Evolutionary conservation across 2,329 filamentous ascomycete genomes (phyloP).

Genomic region (Colletotrichum cereale): DNA sequence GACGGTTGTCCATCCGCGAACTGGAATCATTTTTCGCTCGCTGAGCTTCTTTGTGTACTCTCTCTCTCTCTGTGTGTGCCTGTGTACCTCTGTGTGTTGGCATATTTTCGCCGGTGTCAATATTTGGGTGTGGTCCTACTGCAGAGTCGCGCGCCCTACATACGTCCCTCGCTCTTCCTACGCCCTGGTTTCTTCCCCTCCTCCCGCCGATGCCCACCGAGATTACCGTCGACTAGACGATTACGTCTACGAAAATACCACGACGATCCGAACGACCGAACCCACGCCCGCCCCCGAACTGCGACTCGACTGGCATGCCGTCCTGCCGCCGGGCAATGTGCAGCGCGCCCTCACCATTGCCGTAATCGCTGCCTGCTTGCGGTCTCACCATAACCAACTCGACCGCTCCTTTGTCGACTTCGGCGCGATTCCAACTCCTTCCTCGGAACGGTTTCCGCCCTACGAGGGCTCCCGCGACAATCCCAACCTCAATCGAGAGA

Average conservation of each 20-base stretch:
- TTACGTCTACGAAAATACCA: neutral
- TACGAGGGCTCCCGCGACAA: constrained; percentile 6
- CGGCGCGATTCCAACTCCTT: neutral
- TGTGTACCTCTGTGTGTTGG: neutral
- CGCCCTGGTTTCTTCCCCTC: constrained; percentile 14
- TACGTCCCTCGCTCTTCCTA: neutral
- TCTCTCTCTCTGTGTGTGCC: neutral
- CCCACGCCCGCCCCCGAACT: neutral
- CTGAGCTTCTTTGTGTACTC: neutral
- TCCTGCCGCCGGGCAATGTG: constrained; percentile 38
- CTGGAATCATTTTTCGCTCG: neutral
- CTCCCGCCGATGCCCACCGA: constrained; percentile 15
- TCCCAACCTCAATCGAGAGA: constrained; percentile 1
- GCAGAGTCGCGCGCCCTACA: constrained; percentile 16
- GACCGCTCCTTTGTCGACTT: neutral
- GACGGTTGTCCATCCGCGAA: neutral
- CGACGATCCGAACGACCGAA: neutral
- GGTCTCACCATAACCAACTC: neutral
- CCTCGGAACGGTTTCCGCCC: constrained; percentile 10
- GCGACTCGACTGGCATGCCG: constrained; percentile 35
- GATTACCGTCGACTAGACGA: constrained; percentile 12
- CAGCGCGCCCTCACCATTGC: constrained; percentile 26
- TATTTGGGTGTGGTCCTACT: constrained; percentile 10
- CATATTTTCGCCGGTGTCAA: constrained; percentile 13
- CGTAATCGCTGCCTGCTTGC: constrained; percentile 24